Base-by-base conservation (phyloP, 495 filamentous ascomycete species). In the Penicillium paxilli region DNA sequence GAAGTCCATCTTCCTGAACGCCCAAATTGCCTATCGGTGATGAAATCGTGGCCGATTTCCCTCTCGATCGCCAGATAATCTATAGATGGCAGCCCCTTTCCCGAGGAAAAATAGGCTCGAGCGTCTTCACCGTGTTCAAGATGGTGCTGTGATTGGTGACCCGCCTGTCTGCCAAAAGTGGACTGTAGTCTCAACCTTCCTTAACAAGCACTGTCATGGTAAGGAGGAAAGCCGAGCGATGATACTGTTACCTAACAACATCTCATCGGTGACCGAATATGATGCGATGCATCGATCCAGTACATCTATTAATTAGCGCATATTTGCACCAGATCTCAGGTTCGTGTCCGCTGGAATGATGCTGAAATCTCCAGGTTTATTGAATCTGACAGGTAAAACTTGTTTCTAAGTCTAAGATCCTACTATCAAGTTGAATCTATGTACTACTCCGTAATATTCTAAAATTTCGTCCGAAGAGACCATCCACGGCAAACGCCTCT, bases 401-500 rank as follows among this genome's bases (percentile, higher is more conserved):
- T 23, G 6, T 42, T 32, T 12, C 40, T 22, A 22, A 22, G 10
- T 42, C 10, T 42, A n/a, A n/a, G n/a, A n/a, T n/a, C n/a, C n/a
- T n/a, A n/a, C n/a, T n/a, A n/a, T n/a, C n/a, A n/a, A n/a, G n/a
- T n/a, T n/a, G n/a, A n/a, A n/a, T n/a, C n/a, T n/a, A n/a, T n/a
- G n/a, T n/a, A n/a, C n/a, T n/a, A n/a, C n/a, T n/a, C n/a, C n/a
- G n/a, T n/a, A n/a, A n/a, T n/a, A 52, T 19, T 45, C 40, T 60
- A 69, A 35, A 69, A 67, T 17, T 53, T 56, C 5, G 30, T 54
- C 22, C 16, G 50, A 23, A 51, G 44, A 20, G 40, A 58, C 74
- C 76, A 77, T 17, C 80, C 81, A 21, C 69, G 69, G 32, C 75
- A 73, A 19, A 75, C 59, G 11, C 65, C 73, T 65, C 82, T 76